Base-by-base conservation (phyloP, 495 filamentous ascomycete species). In the Neurospora discreta region DNA sequence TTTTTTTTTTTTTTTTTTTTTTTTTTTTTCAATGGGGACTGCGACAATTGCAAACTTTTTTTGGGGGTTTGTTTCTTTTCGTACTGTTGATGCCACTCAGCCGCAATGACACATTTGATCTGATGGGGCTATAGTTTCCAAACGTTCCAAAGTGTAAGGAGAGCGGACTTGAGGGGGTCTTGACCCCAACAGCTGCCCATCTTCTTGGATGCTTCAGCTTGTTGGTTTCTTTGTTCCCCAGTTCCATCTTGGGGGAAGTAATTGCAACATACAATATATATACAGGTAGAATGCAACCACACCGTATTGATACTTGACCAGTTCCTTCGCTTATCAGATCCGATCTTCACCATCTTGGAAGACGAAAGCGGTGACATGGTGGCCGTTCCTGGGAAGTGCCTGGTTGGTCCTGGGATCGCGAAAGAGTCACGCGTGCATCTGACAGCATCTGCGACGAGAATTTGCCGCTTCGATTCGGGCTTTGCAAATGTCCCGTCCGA, bases 401-500 rank as follows among this genome's bases (percentile, higher is more conserved):
- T 60, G 52, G 52, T 60, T 60, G 52, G 52, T 15, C 52, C 52
- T 60, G 26, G 26, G 13, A 60, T 60, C 26, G 26, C 33, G 13
- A 33, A 60, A 46, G 68, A 73, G 71, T 73, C 73, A 74, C 69
- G 70, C 33, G 71, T 43, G 69, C 73, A 73, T 73, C 68, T 33
- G 26, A 26, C 40, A 70, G 71, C 60, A 67, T 70, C 26, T 52
- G 38, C 26, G 33, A 76, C 75, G 75, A 76, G 69, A 76, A 76
- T 74, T 69, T 67, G 69, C 75, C 75, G 75, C 39, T 73, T n/a
- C 69, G 65, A 39, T 40, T 73, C 75, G 75, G 75, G 44, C 36
- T 73, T 70, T 69, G 42, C 41, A 73, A 73, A 71, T 36, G 8
- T 33, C 65, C 74, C 43, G 73, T 40, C 69, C 71, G 69, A 72